Evolutionary conservation across 495 filamentous ascomycete species (phyloP).

Genomic region (Trichoderma gamsii): DNA sequence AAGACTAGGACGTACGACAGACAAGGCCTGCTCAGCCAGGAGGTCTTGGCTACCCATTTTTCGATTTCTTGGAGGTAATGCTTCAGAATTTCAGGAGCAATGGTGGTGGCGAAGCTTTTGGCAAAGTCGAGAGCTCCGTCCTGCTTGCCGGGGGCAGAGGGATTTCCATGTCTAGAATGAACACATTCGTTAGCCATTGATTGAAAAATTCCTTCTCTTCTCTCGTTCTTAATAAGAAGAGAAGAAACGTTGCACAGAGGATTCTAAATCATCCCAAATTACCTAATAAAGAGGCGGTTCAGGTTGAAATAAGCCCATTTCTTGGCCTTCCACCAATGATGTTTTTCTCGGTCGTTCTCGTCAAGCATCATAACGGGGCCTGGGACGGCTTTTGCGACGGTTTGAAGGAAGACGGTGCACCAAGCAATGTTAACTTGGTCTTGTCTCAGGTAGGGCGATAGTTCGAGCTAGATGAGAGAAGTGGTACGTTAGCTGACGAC

Average conservation of each 20-base stretch:
- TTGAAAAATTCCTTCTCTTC: background rate
- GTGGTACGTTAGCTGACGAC: background rate
- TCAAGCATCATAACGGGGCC: constrained; percentile 73
- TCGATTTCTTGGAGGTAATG: constrained; percentile 89
- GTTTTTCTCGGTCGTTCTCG: constrained; percentile 76
- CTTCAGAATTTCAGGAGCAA: constrained; percentile 92
- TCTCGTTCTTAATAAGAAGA: background rate
- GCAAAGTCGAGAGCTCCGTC: constrained; percentile 71
- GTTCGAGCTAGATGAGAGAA: constrained; percentile 61
- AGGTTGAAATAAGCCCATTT: constrained; percentile 98
- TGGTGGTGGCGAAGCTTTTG: constrained; percentile 82
- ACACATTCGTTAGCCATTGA: background rate
- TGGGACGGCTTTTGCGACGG: constrained; percentile 80
- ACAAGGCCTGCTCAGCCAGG: constrained; percentile 90
- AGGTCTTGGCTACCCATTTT: constrained; percentile 90
- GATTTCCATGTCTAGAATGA: constrained; percentile 75
- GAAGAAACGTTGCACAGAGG: background rate
- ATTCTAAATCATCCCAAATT: constrained; percentile 23
- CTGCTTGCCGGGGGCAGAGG: constrained; percentile 55
- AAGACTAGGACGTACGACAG: constrained; percentile 88
- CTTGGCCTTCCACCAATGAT: constrained; percentile 99
- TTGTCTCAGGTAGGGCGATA: constrained; percentile 67
- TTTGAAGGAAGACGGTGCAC: constrained; percentile 88
- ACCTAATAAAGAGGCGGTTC: constrained; percentile 92
- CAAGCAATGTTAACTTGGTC: constrained; percentile 83